phyloP scores from a whole-genome alignment of 1,284 basidiomycete genomes.

The Inonotus obliquus region DNA sequence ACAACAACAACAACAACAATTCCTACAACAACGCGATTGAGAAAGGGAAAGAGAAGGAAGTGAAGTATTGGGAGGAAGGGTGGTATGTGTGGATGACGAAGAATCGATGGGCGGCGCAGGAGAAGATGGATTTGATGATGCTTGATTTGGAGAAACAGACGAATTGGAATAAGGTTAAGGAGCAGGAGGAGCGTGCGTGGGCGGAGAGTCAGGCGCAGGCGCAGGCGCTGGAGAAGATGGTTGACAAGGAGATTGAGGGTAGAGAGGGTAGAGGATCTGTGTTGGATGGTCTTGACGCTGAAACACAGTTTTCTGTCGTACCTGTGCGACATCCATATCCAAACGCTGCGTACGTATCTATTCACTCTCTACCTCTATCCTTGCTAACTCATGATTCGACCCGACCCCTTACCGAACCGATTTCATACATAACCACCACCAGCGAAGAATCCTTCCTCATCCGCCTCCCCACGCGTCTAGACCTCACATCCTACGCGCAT shows the following conservation, averaged over 20 bases:
- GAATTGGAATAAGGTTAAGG: constrained; percentile 35
- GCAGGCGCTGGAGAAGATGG: neutral
- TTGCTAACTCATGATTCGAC: neutral
- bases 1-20: neutral
- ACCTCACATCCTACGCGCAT: constrained; percentile 40
- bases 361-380: neutral
- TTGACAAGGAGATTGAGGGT: neutral
- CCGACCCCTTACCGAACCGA: no score
- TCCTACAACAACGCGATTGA: neutral
- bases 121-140: constrained; percentile 57
- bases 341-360: constrained; percentile 6
- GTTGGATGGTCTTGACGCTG: neutral
- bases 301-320: neutral
- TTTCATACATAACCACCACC: no score
- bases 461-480: constrained; percentile 32
- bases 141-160: constrained; percentile 48
- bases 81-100: constrained; percentile 69
- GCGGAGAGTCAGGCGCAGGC: constrained; percentile 18
- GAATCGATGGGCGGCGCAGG: constrained; percentile 46
- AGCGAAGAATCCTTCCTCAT: constrained; percentile 30
- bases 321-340: constrained; percentile 11
- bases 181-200: constrained; percentile 42
- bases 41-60: constrained; percentile 25
- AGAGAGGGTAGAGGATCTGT: neutral
- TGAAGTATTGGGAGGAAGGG: constrained; percentile 64